Conservation (phyloP, 257 asterid species). For the Capsicum chinense region DNA sequence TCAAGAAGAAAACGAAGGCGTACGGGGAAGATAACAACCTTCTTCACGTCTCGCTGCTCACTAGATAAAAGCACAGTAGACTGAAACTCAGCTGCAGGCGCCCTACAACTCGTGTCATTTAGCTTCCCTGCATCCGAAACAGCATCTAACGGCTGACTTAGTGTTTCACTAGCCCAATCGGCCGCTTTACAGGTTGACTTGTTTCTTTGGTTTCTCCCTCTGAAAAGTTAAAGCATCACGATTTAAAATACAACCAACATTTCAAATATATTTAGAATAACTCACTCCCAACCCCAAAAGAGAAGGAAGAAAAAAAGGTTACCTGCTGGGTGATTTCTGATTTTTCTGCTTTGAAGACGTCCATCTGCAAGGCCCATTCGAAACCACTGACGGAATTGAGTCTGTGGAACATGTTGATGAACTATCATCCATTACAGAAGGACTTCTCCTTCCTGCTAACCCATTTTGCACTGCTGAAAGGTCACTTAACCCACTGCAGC, state of each 20-base stretch:
- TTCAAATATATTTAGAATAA: constrained; percentile 10
- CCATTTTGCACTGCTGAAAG: constrained; percentile 65
- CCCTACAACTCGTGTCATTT: constrained; percentile 42
- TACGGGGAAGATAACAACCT: constrained; percentile 36
- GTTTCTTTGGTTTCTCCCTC: constrained; percentile 61
- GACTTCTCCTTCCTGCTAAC: constrained; percentile 51
- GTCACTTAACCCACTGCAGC: constrained; percentile 55
- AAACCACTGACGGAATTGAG: constrained; percentile 64
- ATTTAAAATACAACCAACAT: not conserved
- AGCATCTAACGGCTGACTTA: constrained; percentile 47
- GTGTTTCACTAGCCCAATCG: constrained; percentile 54
- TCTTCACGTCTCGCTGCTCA: constrained; percentile 52
- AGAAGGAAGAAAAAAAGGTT: not conserved
- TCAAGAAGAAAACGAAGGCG: not conserved
- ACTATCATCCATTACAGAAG: constrained; percentile 77
- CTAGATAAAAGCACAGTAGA: constrained; percentile 36
- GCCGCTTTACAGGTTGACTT: constrained; percentile 46
- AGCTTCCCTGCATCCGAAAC: constrained; percentile 44
- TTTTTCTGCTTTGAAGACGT: constrained; percentile 44
- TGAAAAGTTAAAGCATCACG: constrained; percentile 31
- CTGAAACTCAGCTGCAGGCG: constrained; percentile 47
- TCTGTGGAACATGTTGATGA: constrained; percentile 94
- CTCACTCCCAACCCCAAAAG: no score
- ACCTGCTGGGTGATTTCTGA: constrained; percentile 53
- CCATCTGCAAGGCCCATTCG: constrained; percentile 50